These are phyloP conservation scores for Gaertneriomyces semiglobifer DNA, from an alignment of 192 early-diverging fungal genomes.

Conservation along the genomic window DNA sequence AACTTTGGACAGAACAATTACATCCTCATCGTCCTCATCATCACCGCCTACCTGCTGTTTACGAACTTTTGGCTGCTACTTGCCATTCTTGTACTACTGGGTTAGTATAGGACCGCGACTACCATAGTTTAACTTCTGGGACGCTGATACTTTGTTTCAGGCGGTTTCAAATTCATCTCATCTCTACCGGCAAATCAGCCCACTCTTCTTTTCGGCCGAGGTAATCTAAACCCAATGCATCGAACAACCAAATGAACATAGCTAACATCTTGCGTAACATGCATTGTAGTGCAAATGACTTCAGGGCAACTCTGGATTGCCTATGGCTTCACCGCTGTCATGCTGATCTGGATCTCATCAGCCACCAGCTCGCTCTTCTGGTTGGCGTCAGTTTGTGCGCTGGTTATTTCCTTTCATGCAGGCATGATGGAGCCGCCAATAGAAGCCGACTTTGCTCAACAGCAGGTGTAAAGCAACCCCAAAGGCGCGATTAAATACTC, in stretches of 20 bases:
- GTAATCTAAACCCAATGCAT: conserved; percentile 4
- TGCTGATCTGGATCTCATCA: conserved; percentile 37
- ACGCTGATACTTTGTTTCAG: conserved; percentile 14
- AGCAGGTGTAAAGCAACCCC: not conserved
- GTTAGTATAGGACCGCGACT: conserved; percentile 5
- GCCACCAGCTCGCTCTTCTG: conserved; percentile 41
- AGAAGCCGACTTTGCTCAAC: conserved; percentile 38
- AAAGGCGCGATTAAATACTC: not conserved
- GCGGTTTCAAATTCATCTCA: conserved; percentile 35
- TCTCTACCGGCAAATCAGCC: conserved; percentile 36
- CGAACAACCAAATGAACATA: not conserved
- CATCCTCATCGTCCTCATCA: conserved; percentile 38
- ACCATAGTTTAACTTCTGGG: not conserved
- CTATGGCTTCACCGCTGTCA: conserved; percentile 23
- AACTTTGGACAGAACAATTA: conserved; percentile 37
- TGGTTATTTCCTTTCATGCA: conserved; percentile 39
- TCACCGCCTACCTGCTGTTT: conserved; percentile 41
- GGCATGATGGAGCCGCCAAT: conserved; percentile 48
- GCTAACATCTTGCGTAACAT: conserved; percentile 8
- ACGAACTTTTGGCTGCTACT: conserved; percentile 44
- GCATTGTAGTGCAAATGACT: conserved; percentile 24
- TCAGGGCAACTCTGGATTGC: conserved; percentile 43
- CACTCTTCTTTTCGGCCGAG: conserved; percentile 23
- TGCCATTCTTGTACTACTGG: conserved; percentile 39
- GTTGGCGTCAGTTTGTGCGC: conserved; percentile 28